Percentiles rank a stretch among this genome's conserved stretches.
These are phyloP conservation scores for Hypocrella siamensis DNA, from an alignment of 2,329 filamentous ascomycete genomes.

Conservation along the genomic window DNA sequence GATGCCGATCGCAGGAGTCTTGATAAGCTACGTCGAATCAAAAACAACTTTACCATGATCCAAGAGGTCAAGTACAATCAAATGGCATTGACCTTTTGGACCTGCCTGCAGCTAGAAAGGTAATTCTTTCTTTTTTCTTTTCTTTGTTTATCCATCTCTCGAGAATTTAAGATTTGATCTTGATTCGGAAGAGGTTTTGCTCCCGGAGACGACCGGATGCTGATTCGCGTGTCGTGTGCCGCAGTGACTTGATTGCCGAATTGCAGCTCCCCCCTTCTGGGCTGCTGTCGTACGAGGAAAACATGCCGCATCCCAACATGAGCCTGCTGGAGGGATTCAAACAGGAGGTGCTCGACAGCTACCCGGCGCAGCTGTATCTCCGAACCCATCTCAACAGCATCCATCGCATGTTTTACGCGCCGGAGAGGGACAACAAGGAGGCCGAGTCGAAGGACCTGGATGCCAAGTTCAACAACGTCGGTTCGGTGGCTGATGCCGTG, in stretches of 20 bases:
- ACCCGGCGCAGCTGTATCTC: conserved; percentile 47
- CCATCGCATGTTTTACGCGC: conserved; percentile 39
- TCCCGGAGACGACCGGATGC: too few relatives aligned
- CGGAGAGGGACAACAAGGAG: conserved; percentile 18
- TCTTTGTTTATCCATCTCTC: too few relatives aligned
- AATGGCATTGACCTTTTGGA: conserved; percentile 73
- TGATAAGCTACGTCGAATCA: conserved; percentile 28
- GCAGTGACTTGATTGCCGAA: conserved; percentile 84
- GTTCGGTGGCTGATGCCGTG: conserved; percentile 25
- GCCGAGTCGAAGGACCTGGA: conserved; percentile 10
- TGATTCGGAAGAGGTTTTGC: too few relatives aligned
- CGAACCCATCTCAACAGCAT: conserved; percentile 49
- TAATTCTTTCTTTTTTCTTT: too few relatives aligned
- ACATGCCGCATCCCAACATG: conserved; percentile 52
- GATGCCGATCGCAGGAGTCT: too few relatives aligned
- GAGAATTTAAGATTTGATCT: too few relatives aligned
- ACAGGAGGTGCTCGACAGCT: conserved; percentile 38
- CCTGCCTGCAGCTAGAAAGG: conserved; percentile 84
- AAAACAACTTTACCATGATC: conserved; percentile 20
- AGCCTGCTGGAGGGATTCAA: conserved; percentile 26
- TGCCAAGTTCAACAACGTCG: conserved; percentile 28
- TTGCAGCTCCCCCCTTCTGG: conserved; percentile 48
- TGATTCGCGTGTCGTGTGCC: too few relatives aligned
- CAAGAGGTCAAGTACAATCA: conserved; percentile 38
- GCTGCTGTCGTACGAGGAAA: conserved; percentile 43